Percentiles rank a stretch among this genome's conserved stretches.
These are phyloP conservation scores for Tagetes patula DNA, from an alignment of 129 eudicot species.

Conservation along the genomic window DNA sequence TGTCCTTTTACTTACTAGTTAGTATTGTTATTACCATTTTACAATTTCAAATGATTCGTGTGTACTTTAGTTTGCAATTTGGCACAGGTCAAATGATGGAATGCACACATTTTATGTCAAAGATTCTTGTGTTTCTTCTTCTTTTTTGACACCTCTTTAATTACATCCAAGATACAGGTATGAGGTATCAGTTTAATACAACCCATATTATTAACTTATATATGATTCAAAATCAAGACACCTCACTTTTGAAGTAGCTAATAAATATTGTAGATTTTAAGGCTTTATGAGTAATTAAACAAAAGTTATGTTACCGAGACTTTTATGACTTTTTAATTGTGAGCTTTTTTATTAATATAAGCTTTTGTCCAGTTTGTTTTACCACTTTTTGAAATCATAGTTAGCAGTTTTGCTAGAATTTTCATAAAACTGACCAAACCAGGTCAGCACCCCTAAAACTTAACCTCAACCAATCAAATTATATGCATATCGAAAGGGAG, in stretches of 20 bases:
- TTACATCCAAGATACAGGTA: not conserved
- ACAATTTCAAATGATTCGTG: not conserved
- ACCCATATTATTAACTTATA: not conserved
- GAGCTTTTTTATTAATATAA: not conserved
- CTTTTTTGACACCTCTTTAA: not conserved
- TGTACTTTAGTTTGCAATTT: not conserved
- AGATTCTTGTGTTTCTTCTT: not conserved
- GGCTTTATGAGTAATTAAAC: not conserved
- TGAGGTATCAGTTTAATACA: not conserved
- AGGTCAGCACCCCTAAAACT: not conserved
- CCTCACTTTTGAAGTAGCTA: not conserved
- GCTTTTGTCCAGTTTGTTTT: not conserved
- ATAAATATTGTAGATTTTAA: too few species aligned
- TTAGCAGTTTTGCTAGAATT: not conserved
- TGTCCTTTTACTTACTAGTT: not conserved
- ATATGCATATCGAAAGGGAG: not conserved
- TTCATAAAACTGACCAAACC: not conserved
- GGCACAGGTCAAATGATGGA: not conserved
- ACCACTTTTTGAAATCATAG: not conserved
- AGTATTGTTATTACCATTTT: not conserved
- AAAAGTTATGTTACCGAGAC: not conserved
- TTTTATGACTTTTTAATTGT: not conserved
- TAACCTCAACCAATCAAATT: constrained; percentile 7
- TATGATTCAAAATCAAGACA: not conserved
- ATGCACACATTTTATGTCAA: not conserved